Percentiles rank a stretch among this genome's conserved stretches.
phyloP scores from a whole-genome alignment of 306 rosid genomes.

The Inga laurina region DNA sequence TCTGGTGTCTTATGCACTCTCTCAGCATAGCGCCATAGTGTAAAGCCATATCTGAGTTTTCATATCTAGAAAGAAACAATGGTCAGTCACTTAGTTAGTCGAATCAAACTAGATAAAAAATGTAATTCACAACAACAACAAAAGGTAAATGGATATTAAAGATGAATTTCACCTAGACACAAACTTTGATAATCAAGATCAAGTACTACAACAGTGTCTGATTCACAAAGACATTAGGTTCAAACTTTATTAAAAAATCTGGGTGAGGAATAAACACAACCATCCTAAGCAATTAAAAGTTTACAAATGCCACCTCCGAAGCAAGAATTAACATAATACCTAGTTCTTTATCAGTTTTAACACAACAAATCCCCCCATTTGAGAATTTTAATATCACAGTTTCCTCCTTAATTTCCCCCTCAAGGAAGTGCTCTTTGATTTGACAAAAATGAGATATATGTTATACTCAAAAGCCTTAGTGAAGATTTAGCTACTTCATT shows the following conservation, averaged over 20 bases:
- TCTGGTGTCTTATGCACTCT: conserved; percentile 99
- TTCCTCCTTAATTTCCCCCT: background rate
- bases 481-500: background rate
- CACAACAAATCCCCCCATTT: background rate
- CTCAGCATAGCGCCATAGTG: conserved; percentile 98
- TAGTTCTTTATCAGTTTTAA: background rate
- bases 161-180: conserved; percentile 1
- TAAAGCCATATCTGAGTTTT: conserved; percentile 89
- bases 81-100: conserved; percentile 8
- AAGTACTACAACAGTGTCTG: background rate
- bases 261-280: background rate
- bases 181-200: background rate
- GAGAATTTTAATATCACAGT: background rate
- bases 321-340: too few relatives aligned
- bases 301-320: background rate
- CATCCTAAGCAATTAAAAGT: too few relatives aligned
- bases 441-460: background rate
- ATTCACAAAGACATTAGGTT: conserved; percentile 22
- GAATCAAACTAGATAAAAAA: conserved; percentile 25
- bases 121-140: conserved; percentile 4
- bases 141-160: background rate
- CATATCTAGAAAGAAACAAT: conserved; percentile 58
- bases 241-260: background rate
- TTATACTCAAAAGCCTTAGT: background rate
- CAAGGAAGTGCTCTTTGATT: background rate